Conservation (phyloP, 208 protist genomes). For the Leishmania turanica region DNA sequence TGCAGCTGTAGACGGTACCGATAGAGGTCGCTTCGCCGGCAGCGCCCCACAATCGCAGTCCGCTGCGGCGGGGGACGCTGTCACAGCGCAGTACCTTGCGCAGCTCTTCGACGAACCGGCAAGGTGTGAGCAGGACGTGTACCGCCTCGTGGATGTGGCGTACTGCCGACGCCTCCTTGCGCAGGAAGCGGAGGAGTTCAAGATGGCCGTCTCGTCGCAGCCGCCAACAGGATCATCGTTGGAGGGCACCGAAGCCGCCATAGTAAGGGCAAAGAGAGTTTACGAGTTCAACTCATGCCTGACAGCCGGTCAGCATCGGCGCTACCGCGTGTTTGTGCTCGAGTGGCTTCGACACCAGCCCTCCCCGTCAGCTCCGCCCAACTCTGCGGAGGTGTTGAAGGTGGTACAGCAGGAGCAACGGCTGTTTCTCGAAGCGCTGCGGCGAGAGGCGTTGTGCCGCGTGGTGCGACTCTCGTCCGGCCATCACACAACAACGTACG, state of each 20-base stretch:
- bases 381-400: slow-evolving; percentile 47
- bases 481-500: background rate
- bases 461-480: background rate
- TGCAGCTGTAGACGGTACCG: background rate
- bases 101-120: slow-evolving; percentile 42
- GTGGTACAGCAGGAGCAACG: slow-evolving; percentile 56
- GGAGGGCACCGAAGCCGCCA: background rate
- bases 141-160: slow-evolving; percentile 51
- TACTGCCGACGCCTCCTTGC: slow-evolving; percentile 27
- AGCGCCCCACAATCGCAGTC: background rate
- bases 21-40: background rate
- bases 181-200: slow-evolving; percentile 17
- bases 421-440: slow-evolving; percentile 48
- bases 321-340: slow-evolving; percentile 47
- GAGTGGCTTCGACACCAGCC: slow-evolving; percentile 35
- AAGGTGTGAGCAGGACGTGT: slow-evolving; percentile 49
- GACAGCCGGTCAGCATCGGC: slow-evolving; percentile 64
- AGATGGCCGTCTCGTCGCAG: background rate
- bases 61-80: slow-evolving; percentile 2
- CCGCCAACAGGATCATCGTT: background rate
- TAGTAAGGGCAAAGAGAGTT: slow-evolving; percentile 2
- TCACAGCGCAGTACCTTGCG: slow-evolving; percentile 21
- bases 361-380: slow-evolving; percentile 32
- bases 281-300: slow-evolving; percentile 60
- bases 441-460: slow-evolving; percentile 30